These are phyloP conservation scores for Trichoderma oligosporum DNA, from an alignment of 2,329 filamentous ascomycete species.

Conservation along the genomic window DNA sequence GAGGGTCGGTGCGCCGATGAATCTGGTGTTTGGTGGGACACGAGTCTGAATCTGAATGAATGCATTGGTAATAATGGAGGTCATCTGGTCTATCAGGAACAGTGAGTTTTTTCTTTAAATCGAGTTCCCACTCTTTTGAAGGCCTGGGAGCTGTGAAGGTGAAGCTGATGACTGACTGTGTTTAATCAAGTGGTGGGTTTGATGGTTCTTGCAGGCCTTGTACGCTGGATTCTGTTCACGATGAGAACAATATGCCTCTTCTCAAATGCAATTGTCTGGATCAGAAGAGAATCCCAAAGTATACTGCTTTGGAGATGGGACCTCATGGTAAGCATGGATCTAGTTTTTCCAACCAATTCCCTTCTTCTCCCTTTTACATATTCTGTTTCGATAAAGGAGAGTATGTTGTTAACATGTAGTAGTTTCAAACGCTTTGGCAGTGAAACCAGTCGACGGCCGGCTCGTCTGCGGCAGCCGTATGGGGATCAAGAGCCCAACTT, in stretches of 20 bases:
- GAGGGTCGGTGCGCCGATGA: constrained; percentile 25
- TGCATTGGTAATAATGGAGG: constrained; percentile 25
- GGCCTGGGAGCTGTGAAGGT: constrained; percentile 1
- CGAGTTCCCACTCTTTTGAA: too few relatives aligned
- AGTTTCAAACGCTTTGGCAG: constrained; percentile 20
- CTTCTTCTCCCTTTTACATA: neutral
- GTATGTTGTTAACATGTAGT: neutral
- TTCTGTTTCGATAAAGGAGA: neutral
- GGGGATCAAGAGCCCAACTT: constrained; percentile 20
- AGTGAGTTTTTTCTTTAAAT: constrained; percentile 21
- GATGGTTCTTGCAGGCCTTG: constrained; percentile 26
- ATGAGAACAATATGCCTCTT: constrained; percentile 4
- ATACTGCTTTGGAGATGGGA: constrained; percentile 23
- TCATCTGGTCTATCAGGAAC: constrained; percentile 20
- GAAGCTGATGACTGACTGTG: neutral
- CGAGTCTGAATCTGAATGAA: constrained; percentile 27
- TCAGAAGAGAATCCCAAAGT: constrained; percentile 8
- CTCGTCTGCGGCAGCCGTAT: constrained; percentile 24
- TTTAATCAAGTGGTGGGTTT: constrained; percentile 22
- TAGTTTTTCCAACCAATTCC: neutral
- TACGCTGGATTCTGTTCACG: constrained; percentile 14
- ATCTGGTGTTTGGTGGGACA: constrained; percentile 24
- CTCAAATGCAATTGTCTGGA: constrained; percentile 25
- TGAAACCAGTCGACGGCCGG: constrained; percentile 21
- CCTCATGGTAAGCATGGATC: constrained; percentile 13